phyloP scores from a whole-genome alignment of 2,329 filamentous ascomycete species.

The Pestalotiopsis sp. region DNA sequence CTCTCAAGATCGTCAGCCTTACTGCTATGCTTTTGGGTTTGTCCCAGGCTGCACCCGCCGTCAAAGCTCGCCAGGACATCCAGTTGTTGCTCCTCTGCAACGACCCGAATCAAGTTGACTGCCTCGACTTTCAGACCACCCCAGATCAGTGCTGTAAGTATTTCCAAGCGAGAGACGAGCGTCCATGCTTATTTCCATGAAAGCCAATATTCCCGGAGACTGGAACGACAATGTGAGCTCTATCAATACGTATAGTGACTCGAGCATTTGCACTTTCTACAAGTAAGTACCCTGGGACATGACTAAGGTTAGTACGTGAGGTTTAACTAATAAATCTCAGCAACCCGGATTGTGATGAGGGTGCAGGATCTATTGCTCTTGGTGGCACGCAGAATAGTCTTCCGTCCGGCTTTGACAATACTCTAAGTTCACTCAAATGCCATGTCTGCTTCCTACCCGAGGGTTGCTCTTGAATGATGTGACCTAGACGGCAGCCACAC shows the following conservation, averaged over 20 bases:
- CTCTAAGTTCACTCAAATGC: constrained; percentile 9
- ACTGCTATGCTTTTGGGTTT: constrained; percentile 2
- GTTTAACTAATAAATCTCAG: background rate
- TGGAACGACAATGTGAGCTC: constrained; percentile 3
- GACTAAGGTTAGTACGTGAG: background rate
- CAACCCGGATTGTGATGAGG: constrained; percentile 2
- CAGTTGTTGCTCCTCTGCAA: constrained; percentile 3
- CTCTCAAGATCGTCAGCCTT: background rate
- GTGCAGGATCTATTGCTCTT: constrained; percentile 3
- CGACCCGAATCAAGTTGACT: constrained; percentile 6
- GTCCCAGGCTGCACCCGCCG: constrained; percentile 4
- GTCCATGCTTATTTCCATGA: background rate
- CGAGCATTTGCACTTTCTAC: constrained; percentile 10
- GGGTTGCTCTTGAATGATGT: background rate
- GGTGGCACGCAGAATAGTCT: constrained; percentile 1
- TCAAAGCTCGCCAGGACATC: constrained; percentile 4
- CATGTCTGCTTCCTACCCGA: constrained; percentile 1
- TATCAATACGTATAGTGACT: background rate
- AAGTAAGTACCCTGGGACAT: background rate
- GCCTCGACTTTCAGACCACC: constrained; percentile 2
- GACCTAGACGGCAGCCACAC: background rate
- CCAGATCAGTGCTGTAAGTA: constrained; percentile 3
- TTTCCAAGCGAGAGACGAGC: background rate
- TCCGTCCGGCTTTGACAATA: constrained; percentile 1
- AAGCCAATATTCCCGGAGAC: constrained; percentile 1